Evolutionary conservation across 345 rosid species (phyloP), one percentile per base, ranked within the genome.

Genomic region (Turritis glabra): DNA sequence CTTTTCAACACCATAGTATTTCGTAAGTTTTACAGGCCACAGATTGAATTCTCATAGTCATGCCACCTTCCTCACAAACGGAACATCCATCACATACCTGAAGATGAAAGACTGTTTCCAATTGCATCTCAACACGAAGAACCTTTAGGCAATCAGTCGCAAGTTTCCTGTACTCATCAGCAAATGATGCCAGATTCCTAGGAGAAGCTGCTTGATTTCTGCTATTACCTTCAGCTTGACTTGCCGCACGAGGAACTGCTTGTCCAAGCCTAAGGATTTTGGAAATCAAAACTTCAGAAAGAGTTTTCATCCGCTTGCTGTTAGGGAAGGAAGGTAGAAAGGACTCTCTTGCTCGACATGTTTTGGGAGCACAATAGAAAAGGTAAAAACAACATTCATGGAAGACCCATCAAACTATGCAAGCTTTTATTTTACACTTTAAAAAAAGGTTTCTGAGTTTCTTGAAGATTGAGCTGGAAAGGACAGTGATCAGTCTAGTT

Each of bases 91-190:
- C 62, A 67, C 80, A 74, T 71, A 95, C 98, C 96, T 95, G 99
- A 84, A 92, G 75, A 81, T 90, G 96, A 78, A 90, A 95, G 81
- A 92, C 74, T 73, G 98, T 90, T 74, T 92, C 97, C 87, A 95
- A 71, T 82, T 90, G 97, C 98, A 92, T 95, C 86, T 95, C 99
- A 26, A 95, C 89, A n/a, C 94, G 96, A 80, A 95, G 83, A 81
- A 92, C 98, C 80, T 95, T 95, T 37, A 95, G 82, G 85, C 99
- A 95, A 76, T 95, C 98, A 72, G 90, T 86, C 25, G 99, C 97
- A 64, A 95, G 87, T 84, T 90, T 95, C 76, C 99, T 84, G 74
- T 90, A 95, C 80, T 92, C 94, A 61, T 92, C 90, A 5, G 98
- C 94, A 88, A 88, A 88, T 33, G 91, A 85, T 33, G 87, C 83